phyloP scores from a whole-genome alignment of 257 asterid genomes.

The Galeopsis tetrahit region DNA sequence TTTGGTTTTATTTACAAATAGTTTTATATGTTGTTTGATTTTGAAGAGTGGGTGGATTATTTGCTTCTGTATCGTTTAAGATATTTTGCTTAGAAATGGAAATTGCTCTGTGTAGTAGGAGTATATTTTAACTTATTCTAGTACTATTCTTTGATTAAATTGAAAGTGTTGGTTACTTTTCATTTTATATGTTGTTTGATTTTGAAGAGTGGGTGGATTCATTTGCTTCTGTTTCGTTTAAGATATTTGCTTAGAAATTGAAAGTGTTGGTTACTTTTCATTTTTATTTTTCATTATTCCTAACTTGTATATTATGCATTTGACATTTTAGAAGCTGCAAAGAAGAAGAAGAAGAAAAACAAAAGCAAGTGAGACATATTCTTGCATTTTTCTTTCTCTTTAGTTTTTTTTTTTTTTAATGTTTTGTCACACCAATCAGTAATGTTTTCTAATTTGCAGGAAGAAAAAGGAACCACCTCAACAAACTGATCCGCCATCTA shows the following conservation, averaged over 20 bases:
- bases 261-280: slow-evolving; percentile 10
- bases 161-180: slow-evolving; percentile 15
- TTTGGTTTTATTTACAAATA: slow-evolving; percentile 6
- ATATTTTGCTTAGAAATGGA: not conserved
- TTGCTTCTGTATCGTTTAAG: not conserved
- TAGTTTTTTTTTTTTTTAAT: slow-evolving; percentile 11
- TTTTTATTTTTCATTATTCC: slow-evolving; percentile 18
- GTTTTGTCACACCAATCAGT: not conserved
- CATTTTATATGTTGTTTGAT: slow-evolving; percentile 2
- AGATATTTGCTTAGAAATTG: not conserved
- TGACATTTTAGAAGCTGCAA: slow-evolving; percentile 70
- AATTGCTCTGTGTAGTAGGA: not conserved
- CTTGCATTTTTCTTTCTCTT: slow-evolving; percentile 20
- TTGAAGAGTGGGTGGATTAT: not conserved
- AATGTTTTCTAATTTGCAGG: slow-evolving; percentile 49
- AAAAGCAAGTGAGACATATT: slow-evolving; percentile 79
- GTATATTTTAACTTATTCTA: slow-evolving; percentile 12
- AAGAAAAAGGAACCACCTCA: slow-evolving; percentile 74
- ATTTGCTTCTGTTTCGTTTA: not conserved
- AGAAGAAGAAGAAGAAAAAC: slow-evolving; percentile 94
- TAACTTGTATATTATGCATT: slow-evolving; percentile 28
- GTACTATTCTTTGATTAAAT: slow-evolving; percentile 9
- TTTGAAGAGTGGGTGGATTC: not conserved
- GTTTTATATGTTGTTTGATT: slow-evolving; percentile 13
- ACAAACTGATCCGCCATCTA: slow-evolving; percentile 93